Evolutionary conservation across 805 yeast genomes (phyloP), one percentile per base, ranked within the genome.

Genomic region (Nakazawaea laoshanensis): DNA sequence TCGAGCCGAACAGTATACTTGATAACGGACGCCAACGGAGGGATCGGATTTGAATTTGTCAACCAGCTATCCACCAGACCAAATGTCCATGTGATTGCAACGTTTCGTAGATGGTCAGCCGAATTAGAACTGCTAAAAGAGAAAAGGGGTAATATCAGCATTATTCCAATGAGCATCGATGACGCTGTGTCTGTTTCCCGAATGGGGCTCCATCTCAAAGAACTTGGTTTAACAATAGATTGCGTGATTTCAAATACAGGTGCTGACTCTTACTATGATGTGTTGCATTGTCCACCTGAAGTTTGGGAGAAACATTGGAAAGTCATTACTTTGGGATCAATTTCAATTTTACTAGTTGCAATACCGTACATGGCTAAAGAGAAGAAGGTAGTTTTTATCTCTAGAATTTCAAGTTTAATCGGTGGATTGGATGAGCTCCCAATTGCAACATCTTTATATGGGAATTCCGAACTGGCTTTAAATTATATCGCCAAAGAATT

Each of bases 381-480:
- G 32, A 49, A 46, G 35, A 42, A 52, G 31, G 27, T 57, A 14
- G 37, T 49, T 15, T 54, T 52, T 35, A 35, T 53, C 7, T 45
- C 60, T 8, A 42, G 52, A 13, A 5, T 30, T 7, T 51, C 44
- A 5, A 61, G 50, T 7, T 45, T 52, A 13, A 40, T 49, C 14
- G 39, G 41, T 2, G 41, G 17, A 1, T 43, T 33, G 23, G 36
- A 22, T n/a, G 17, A 8, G 13, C 14, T 42, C 7, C 48, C 47
- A 4, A 14, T 44, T 11, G n/a, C 42, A 6, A 26, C 36, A 11
- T 39, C 50, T n/a, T 53, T 57, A n/a, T 61, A 61, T 37, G 63
- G 63, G 5, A 44, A 44, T 25, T 52, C 63, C 7, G 59, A 61
- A 43, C 58, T 61, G n/a, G 63, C 59, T 2, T 39, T 59, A 38